These are phyloP conservation scores for Suillus brevipes DNA, from an alignment of 768 basidiomycete species.

Conservation along the genomic window DNA sequence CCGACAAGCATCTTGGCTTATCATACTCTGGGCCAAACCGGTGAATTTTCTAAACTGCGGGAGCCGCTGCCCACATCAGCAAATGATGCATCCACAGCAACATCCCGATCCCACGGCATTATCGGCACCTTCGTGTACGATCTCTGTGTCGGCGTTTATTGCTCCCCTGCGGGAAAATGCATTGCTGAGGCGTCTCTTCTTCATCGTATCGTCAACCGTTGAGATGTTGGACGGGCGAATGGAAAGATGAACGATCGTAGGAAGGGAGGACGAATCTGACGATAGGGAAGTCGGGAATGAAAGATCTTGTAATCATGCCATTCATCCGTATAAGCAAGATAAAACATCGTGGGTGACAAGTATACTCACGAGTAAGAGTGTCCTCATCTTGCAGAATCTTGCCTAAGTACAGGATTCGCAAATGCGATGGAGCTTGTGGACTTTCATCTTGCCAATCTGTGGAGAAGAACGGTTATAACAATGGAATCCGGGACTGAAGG, in stretches of 20 bases:
- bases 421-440: conserved; percentile 74
- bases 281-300: conserved; percentile 31
- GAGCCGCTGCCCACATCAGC: conserved; percentile 21
- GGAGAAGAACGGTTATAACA: neutral
- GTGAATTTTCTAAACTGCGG: neutral
- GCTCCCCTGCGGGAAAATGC: conserved; percentile 27
- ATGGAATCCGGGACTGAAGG: no score
- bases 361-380: conserved; percentile 58
- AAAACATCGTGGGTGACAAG: neutral
- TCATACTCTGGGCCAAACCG: neutral
- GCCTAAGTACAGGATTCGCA: conserved; percentile 74
- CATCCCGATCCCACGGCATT: conserved; percentile 32
- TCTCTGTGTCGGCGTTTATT: conserved; percentile 12
- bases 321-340: neutral
- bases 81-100: conserved; percentile 42
- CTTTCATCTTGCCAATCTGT: conserved; percentile 78
- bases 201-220: conserved; percentile 48
- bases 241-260: conserved; percentile 77
- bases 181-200: conserved; percentile 45
- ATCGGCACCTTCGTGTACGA: conserved; percentile 15
- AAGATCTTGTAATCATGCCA: conserved; percentile 20
- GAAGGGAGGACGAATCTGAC: conserved; percentile 32
- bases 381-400: conserved; percentile 86
- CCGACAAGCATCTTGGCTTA: neutral
- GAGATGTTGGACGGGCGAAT: conserved; percentile 59